Evolutionary conservation across 2,329 filamentous ascomycete genomes (phyloP), one percentile per base, ranked within the genome.

Genomic region (Dryadomyces quercivorus): DNA sequence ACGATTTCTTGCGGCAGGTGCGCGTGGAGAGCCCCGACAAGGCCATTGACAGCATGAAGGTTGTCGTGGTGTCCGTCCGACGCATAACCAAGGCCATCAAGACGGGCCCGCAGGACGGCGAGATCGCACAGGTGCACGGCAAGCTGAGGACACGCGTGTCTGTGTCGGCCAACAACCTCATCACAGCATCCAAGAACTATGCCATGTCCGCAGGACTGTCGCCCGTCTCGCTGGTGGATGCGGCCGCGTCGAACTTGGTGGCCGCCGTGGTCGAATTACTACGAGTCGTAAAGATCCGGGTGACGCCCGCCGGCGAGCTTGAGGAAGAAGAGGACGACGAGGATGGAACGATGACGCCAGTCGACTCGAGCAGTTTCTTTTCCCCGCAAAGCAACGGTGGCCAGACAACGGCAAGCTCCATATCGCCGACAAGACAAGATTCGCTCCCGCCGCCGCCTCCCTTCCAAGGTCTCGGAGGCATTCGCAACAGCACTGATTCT

Each of bases 151-250:
- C 81, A 51, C 85, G 85, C 56, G 86, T 97, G 3, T 94, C 90
- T n/a, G 85, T 86, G 2, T 95, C 92, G 1, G 91, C 93, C 50
- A 97, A 97, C 74, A 93, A 92, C 64, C 75, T 98, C 56, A 96
- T 97, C 63, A 97, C 92, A 2, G 89, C 92, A 1, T 86, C 88
- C 38, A 95, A 94, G 72, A 95, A 95, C 65, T 95, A 93, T 67
- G 85, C 87, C 38, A 78, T 81, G 12, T 84, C 89, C 0, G 83
- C 81, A 20, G 93, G 93, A 34, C 79, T 98, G 36, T 92, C 89
- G 1, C 93, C 93, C 0, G 85, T 98, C n/a, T 95, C 89, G 6
- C 72, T 98, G 3, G 75, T 98, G 21, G 93, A 98, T 67, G 93
- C 92, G 3, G 92, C 93, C 2, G 90, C 92, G 8, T 93, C 88